Percentiles rank a stretch among this genome's conserved stretches.
Evolutionary conservation across 495 filamentous ascomycete genomes (phyloP).

Genomic region (Xeromyces bisporus): DNA sequence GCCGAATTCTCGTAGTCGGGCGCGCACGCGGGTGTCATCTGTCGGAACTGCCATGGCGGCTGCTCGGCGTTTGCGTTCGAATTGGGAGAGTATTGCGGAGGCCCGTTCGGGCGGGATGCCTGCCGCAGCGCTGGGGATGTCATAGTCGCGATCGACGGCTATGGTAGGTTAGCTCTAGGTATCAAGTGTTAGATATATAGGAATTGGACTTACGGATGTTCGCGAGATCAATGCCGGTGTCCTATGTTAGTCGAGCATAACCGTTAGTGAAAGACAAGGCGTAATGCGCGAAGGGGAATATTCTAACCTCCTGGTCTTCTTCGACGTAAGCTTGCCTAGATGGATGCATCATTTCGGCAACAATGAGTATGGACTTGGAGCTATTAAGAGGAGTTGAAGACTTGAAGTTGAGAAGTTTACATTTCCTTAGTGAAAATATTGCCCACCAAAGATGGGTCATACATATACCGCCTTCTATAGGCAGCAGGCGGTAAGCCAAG

Average conservation of each 20-base stretch:
- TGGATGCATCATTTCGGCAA: conserved; percentile 65
- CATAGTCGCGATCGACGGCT: conserved; percentile 80
- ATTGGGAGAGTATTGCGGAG: conserved; percentile 75
- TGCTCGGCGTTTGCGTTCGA: conserved; percentile 73
- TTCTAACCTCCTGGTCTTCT: conserved; percentile 70
- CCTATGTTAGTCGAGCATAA: conserved; percentile 10
- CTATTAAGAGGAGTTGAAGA: no score
- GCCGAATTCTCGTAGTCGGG: conserved; percentile 62
- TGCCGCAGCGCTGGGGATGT: conserved; percentile 49
- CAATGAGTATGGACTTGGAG: no score
- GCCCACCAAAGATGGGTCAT: no score
- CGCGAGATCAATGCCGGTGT: conserved; percentile 50
- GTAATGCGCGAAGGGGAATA: no score
- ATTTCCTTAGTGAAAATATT: background rate
- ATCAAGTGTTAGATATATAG: no score
- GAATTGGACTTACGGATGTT: conserved; percentile 63
- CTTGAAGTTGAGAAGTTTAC: background rate
- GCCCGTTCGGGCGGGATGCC: conserved; percentile 79
- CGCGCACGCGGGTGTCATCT: conserved; percentile 74
- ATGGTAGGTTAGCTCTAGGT: conserved; percentile 2
- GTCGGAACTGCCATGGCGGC: conserved; percentile 90
- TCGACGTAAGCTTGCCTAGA: conserved; percentile 92
- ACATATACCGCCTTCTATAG: no score
- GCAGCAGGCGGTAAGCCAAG: no score
- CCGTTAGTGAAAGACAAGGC: background rate